Base-by-base conservation (phyloP, 2,329 filamentous ascomycete species). In the Aspergillus persii region DNA sequence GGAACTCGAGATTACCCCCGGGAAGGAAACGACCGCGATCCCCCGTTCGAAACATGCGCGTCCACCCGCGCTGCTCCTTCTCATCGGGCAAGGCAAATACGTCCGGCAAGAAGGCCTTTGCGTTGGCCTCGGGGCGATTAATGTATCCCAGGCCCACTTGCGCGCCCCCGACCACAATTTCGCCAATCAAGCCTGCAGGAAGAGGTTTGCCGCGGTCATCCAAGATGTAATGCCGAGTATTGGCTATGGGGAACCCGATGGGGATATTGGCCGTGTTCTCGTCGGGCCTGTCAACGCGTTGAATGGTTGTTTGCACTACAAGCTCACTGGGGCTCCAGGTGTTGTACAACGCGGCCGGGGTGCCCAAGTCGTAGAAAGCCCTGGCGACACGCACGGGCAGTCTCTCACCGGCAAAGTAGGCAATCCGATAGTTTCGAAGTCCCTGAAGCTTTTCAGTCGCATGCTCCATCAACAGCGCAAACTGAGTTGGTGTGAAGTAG, bases 401-500 rank as follows among this genome's bases (percentile, higher is more conserved):
- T 2, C 33, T n/a, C 48, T 57, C 54, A 3, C 54, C 54, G n/a
- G 26, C 27, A 8, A 51, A 50, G 26, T 51, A 30, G 8, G 49
- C 26, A 18, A 47, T 39, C 9, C 54, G 54, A 9, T 46, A 52
- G 15, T 51, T 6, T 15, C 26, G 26, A 9, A 36, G 30, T 0
- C 12, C 18, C 7, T n/a, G 47, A 11, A 57, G 39, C 9, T 33
- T 49, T 33, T 41, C 54, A 4, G 30, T 26, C 9, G 27, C 33
- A 15, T 52, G 48, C 36, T 57, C 54, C 12, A 57, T 48, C 7
- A 57, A 15, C 7, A 57, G 23, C 4, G 54, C 54, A 36, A 57
- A 36, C 3, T 51, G 48, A n/a, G 48, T 52, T 11, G 54, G 54
- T 2, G 54, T 57, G 36, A 52, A 52, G 27, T 51, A 57, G n/a